These are phyloP conservation scores for Alternaria incomplexa DNA, from an alignment of 2,329 filamentous ascomycete genomes.

Conservation along the genomic window DNA sequence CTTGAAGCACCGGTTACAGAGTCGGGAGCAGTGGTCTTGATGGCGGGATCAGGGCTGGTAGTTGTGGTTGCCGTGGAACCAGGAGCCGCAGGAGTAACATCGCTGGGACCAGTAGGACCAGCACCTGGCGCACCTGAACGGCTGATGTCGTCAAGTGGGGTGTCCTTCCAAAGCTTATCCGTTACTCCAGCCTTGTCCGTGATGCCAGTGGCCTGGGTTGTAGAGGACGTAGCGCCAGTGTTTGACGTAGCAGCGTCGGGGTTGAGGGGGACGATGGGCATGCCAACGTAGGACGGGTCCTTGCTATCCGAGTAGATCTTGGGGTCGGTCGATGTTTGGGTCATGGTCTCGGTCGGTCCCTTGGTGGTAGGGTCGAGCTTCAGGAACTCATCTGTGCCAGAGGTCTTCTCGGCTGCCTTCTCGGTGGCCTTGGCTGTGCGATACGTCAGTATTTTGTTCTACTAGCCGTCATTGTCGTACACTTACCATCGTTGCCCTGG, in stretches of 20 bases:
- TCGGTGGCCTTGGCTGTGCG: constrained; percentile 9
- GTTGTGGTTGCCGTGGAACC: constrained; percentile 6
- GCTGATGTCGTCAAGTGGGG: constrained; percentile 33
- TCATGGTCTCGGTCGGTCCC: constrained; percentile 3
- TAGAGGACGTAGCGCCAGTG: constrained; percentile 25
- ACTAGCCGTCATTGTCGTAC: background rate
- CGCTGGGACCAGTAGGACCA: constrained; percentile 22
- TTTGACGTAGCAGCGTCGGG: constrained; percentile 25
- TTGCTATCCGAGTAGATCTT: constrained; percentile 19
- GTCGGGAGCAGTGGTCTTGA: constrained; percentile 22
- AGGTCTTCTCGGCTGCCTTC: constrained; percentile 2
- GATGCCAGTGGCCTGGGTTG: constrained; percentile 38
- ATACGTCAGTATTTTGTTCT: background rate
- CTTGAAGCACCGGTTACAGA: constrained; percentile 13
- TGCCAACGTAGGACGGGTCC: constrained; percentile 19
- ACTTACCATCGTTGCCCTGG: constrained; percentile 64
- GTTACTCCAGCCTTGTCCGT: constrained; percentile 31
- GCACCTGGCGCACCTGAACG: constrained; percentile 30
- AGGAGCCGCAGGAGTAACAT: constrained; percentile 11
- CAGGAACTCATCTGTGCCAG: constrained; percentile 19
- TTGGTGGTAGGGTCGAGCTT: constrained; percentile 21
- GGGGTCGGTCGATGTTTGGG: constrained; percentile 7
- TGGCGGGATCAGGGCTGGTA: constrained; percentile 8
- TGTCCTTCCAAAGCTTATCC: constrained; percentile 38
- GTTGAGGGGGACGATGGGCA: constrained; percentile 26